Conservation (phyloP, 2,329 filamentous ascomycete species). For the Emmonsiellopsis sp. region DNA sequence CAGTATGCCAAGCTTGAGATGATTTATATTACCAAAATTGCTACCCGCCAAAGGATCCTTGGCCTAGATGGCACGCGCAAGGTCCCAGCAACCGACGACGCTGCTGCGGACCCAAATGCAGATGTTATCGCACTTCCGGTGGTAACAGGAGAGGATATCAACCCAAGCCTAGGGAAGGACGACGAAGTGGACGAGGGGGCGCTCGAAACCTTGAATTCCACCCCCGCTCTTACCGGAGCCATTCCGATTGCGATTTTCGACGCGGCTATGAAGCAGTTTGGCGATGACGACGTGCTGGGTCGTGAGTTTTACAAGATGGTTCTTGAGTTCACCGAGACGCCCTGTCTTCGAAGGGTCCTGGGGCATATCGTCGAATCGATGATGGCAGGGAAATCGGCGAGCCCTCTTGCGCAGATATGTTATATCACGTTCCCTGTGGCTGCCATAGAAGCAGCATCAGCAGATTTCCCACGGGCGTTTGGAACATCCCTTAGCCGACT, state of each 20-base stretch:
- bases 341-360: slow-evolving; percentile 57
- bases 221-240: slow-evolving; percentile 81
- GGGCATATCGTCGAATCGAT: slow-evolving; percentile 63
- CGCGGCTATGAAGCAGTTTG: slow-evolving; percentile 68
- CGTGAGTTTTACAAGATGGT: slow-evolving; percentile 77
- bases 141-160: slow-evolving; percentile 55
- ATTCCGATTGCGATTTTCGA: slow-evolving; percentile 92
- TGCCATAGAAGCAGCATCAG: slow-evolving; percentile 53
- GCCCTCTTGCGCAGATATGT: slow-evolving; percentile 59
- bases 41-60: slow-evolving; percentile 60
- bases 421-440: slow-evolving; percentile 62
- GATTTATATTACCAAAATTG: slow-evolving; percentile 78
- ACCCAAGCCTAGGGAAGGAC: slow-evolving; percentile 45
- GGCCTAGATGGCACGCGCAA: slow-evolving; percentile 46
- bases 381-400: slow-evolving; percentile 49
- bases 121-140: slow-evolving; percentile 51
- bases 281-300: slow-evolving; percentile 56
- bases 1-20: slow-evolving; percentile 89
- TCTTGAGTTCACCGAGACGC: slow-evolving; percentile 56
- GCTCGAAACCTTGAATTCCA: slow-evolving; percentile 57
- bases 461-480: slow-evolving; percentile 65
- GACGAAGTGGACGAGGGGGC: slow-evolving; percentile 45
- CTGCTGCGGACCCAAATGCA: slow-evolving; percentile 39
- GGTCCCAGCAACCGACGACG: slow-evolving; percentile 28
- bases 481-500: slow-evolving; percentile 56